A percentile compares a stretch with the other conserved stretches of the same genome.
Conservation (phyloP, 1,284 basidiomycete genomes). For the Cerrena zonata region DNA sequence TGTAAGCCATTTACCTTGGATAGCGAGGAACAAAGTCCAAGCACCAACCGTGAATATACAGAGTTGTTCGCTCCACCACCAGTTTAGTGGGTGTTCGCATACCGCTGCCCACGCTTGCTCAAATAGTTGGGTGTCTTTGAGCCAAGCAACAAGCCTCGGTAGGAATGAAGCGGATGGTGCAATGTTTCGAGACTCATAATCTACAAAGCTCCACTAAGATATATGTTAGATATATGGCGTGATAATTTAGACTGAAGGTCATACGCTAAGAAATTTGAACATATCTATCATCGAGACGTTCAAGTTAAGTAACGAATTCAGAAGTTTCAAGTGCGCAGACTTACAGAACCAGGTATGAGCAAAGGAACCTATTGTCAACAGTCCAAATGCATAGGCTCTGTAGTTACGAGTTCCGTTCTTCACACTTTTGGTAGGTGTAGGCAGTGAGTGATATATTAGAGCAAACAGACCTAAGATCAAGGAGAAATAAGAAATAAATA, state of each 20-base stretch:
- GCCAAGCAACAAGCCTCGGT: conserved; percentile 50
- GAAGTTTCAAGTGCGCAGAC: conserved; percentile 20
- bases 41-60: conserved; percentile 63
- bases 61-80: conserved; percentile 75
- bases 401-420: not conserved
- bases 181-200: conserved; percentile 31
- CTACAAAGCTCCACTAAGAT: conserved; percentile 49
- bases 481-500: conserved; percentile 11
- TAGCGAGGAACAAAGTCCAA: conserved; percentile 55
- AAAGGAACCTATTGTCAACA: conserved; percentile 37
- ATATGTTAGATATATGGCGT: not conserved
- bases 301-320: not conserved
- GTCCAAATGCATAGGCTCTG: conserved; percentile 20
- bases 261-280: conserved; percentile 47
- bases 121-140: conserved; percentile 55
- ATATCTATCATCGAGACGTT: conserved; percentile 33
- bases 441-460: conserved; percentile 1
- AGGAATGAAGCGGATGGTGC: conserved; percentile 15
- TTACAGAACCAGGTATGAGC: conserved; percentile 61
- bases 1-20: conserved; percentile 41
- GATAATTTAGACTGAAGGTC: conserved; percentile 14
- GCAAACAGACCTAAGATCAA: conserved; percentile 7
- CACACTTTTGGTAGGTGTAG: not conserved
- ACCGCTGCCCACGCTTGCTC: conserved; percentile 57
- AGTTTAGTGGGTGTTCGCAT: conserved; percentile 43